Percentiles rank a stretch among this genome's conserved stretches.
Conservation (phyloP, 495 filamentous ascomycete genomes). For the Podospora didyma region DNA sequence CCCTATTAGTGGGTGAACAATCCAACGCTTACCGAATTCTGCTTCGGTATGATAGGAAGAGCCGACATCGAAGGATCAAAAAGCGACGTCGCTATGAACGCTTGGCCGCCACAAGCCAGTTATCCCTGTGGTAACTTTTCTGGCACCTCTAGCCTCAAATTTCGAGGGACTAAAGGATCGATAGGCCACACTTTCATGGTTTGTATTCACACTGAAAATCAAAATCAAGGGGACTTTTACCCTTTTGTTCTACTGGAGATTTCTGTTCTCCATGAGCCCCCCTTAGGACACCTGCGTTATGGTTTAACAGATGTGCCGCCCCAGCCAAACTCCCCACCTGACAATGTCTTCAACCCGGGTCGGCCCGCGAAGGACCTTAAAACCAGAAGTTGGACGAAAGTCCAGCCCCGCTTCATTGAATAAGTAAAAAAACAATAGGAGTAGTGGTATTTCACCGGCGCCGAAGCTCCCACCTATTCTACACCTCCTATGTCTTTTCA, state of each 20-base stretch:
- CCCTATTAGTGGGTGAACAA: slow-evolving; percentile 52
- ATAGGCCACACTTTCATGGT: slow-evolving; percentile 73
- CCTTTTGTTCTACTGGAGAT: slow-evolving; percentile 76
- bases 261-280: slow-evolving; percentile 71
- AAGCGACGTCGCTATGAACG: slow-evolving; percentile 43
- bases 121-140: slow-evolving; percentile 73
- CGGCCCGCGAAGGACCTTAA: slow-evolving; percentile 62
- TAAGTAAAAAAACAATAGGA: slow-evolving; percentile 76
- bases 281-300: slow-evolving; percentile 66
- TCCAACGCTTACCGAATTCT: slow-evolving; percentile 57
- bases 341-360: slow-evolving; percentile 72
- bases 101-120: slow-evolving; percentile 55
- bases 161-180: slow-evolving; percentile 73
- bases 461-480: slow-evolving; percentile 67
- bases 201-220: slow-evolving; percentile 77
- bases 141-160: slow-evolving; percentile 74
- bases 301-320: slow-evolving; percentile 67
- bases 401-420: slow-evolving; percentile 69
- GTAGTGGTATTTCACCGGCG: slow-evolving; percentile 70
- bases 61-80: slow-evolving; percentile 51
- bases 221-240: slow-evolving; percentile 76
- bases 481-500: slow-evolving; percentile 75
- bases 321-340: slow-evolving; percentile 68
- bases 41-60: slow-evolving; percentile 49
- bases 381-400: slow-evolving; percentile 64